Conservation (phyloP, 2,329 filamentous ascomycete species). For the Colletotrichum eleusines region DNA sequence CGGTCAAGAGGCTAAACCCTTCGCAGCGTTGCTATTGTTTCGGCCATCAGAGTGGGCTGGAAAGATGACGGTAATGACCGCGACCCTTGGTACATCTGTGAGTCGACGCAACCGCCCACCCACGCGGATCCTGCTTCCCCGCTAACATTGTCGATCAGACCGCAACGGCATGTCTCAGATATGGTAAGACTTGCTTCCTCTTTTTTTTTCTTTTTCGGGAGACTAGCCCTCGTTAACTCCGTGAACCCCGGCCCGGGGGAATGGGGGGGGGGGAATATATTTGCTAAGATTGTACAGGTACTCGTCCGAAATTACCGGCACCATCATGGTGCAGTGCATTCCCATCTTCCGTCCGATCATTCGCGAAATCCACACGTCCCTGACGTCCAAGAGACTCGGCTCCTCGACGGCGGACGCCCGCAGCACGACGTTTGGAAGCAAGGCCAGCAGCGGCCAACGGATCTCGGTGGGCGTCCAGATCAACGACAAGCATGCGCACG, state of each 20-base stretch:
- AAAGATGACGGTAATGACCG: constrained; percentile 60
- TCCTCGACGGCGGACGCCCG: constrained; percentile 29
- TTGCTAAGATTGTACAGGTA: constrained; percentile 48
- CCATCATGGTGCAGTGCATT: constrained; percentile 67
- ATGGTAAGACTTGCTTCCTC: constrained; percentile 49
- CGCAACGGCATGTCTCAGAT: constrained; percentile 60
- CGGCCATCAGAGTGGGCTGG: constrained; percentile 62
- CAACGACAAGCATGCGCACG: constrained; percentile 32
- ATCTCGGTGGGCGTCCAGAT: constrained; percentile 20
- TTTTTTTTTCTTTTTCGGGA: not conserved
- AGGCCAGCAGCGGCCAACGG: constrained; percentile 38
- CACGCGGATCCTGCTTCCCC: not conserved
- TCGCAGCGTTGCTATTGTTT: constrained; percentile 58
- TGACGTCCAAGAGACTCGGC: constrained; percentile 41
- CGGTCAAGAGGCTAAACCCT: not conserved
- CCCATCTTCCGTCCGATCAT: constrained; percentile 63
- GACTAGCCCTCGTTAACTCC: not conserved
- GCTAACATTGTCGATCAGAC: constrained; percentile 44
- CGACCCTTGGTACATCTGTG: constrained; percentile 62
- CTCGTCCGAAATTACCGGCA: constrained; percentile 64
- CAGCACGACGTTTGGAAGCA: constrained; percentile 36
- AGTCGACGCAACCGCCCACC: constrained; percentile 24
- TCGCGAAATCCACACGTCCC: constrained; percentile 41
- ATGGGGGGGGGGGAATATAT: no score
- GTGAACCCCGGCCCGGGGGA: not conserved